These are phyloP conservation scores for Herpetomonas muscarum DNA, from an alignment of 208 protist species.

Conservation along the genomic window DNA sequence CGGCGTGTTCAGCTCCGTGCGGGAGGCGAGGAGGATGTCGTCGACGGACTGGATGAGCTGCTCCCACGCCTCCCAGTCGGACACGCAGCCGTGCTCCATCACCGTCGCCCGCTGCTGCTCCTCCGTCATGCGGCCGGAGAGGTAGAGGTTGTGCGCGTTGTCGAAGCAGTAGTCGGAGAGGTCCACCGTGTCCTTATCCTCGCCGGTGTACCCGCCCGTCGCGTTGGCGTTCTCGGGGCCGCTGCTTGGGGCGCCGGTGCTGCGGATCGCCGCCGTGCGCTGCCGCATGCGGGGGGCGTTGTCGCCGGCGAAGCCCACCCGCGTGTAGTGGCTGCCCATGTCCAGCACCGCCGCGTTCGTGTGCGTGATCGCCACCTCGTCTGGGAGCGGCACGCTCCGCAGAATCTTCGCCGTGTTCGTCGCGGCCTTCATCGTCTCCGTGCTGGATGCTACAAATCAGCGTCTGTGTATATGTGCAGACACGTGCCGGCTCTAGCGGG, in stretches of 20 bases:
- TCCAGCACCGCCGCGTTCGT: constrained; percentile 81
- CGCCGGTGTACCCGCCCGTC: background rate
- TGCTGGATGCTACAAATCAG: constrained; percentile 1
- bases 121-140: constrained; percentile 15
- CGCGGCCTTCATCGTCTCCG: constrained; percentile 65
- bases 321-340: constrained; percentile 79
- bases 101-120: constrained; percentile 24
- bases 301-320: constrained; percentile 84
- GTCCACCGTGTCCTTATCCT: constrained; percentile 4
- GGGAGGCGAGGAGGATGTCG: constrained; percentile 55
- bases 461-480: constrained; percentile 14
- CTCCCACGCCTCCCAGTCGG: constrained; percentile 89
- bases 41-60: constrained; percentile 61
- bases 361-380: constrained; percentile 77
- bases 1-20: constrained; percentile 57
- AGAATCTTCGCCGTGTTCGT: constrained; percentile 84
- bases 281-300: constrained; percentile 73
- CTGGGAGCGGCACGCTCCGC: constrained; percentile 79
- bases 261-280: constrained; percentile 57
- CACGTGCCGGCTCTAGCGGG: too few relatives aligned
- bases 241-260: background rate
- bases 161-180: constrained; percentile 8
- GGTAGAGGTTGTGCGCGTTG: constrained; percentile 24
- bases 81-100: constrained; percentile 59
- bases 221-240: constrained; percentile 1